Base-by-base conservation (phyloP, 139 green algal species). In the Chlorella sp. region DNA sequence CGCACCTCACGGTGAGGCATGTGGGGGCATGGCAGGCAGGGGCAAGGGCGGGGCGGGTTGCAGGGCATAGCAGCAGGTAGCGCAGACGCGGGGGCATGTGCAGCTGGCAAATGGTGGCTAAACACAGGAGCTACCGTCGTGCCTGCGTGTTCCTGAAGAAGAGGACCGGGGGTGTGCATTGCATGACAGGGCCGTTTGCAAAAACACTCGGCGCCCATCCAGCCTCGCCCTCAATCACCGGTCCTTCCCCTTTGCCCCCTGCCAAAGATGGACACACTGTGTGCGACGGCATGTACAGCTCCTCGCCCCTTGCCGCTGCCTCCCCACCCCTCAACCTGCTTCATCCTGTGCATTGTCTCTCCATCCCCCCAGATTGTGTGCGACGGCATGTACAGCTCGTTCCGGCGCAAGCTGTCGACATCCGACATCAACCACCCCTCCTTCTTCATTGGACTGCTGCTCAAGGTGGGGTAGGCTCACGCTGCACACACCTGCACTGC, bases 241-340 rank as follows among this genome's bases (percentile, higher is more conserved):
- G 16, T 7, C 48, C 75, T 26, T 28, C 30, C 75, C 75, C 18
- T 34, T 34, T 22, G 22, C 77, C 48, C 48, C 48, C 7, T 57
- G n/a, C 9, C 48, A 57, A 57, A 57, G 7, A 57, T n/a, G n/a
- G n/a, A 57, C 80, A 85, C 42, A 57, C 71, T 68, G 80, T 85
- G 42, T 99, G 97, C 91, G 97, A 99, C 90, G 97, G 98, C 89
- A 99, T 99, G 97, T 99, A 99, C 95, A 98, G 96, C 80, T 95
- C 92, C 57, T 94, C 99, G n/a, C n/a, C n/a, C n/a, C n/a, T 5
- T 34, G 24, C 21, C 22, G n/a, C 11, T 76, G 68, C 68, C 68
- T 18, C 21, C 68, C 39, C 48, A 9, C 2, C 71, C 14, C 68
- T 76, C 68, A 76, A 5, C 69, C 64, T 28, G 21, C 32, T 37